Evolutionary conservation across 2,329 filamentous ascomycete genomes (phyloP), one percentile per base, ranked within the genome.

Genomic region (Fusarium anthophilum): DNA sequence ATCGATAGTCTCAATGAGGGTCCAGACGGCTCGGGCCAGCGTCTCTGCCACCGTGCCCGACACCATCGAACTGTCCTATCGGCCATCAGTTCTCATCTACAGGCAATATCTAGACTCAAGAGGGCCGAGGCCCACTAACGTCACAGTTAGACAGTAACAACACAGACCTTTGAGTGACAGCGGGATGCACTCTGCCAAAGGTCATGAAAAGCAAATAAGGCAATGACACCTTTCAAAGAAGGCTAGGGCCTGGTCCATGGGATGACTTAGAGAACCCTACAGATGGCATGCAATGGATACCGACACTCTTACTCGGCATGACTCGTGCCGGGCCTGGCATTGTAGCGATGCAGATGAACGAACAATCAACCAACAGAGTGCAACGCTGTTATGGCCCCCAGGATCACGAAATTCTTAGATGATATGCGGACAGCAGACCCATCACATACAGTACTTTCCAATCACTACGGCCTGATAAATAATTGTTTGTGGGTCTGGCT

Each of bases 401-500:
- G 59, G 63, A 69, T 65, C 37, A 45, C 57, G 32, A 56, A 48
- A 41, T 32, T 50, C 8, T 32, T 48, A 44, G 38, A 65, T 38
- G 44, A 41, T 28, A 45, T 44, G 43, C 48, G 43, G 54, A 28
- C 37, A 35, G 50, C 32, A 64, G 44, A 38, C 41, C 38, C 26
- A 45, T 57, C 18, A 14, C 26, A 51, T 41, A 26, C 6, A 26
- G 26, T 26, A 55, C 15, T 28, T 55, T 35, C n/a, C 24, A 66
- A 50, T 35, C 22, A 32, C 22, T 57, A 55, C 20, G 30, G 24
- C 18, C 51, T 70, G 59, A 59, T 32, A 43, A 65, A 38, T 22
- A 39, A 37, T 32, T 37, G 45, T 59, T 35, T 47, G 58, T 74
- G 71, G 71, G 58, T 20, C 67, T 32, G 22, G 38, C 43, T 61